A percentile compares a stretch with the other conserved stretches of the same genome.
Evolutionary conservation across 2,329 filamentous ascomycete genomes (phyloP).

Genomic region (Stachybotrys echinatus): DNA sequence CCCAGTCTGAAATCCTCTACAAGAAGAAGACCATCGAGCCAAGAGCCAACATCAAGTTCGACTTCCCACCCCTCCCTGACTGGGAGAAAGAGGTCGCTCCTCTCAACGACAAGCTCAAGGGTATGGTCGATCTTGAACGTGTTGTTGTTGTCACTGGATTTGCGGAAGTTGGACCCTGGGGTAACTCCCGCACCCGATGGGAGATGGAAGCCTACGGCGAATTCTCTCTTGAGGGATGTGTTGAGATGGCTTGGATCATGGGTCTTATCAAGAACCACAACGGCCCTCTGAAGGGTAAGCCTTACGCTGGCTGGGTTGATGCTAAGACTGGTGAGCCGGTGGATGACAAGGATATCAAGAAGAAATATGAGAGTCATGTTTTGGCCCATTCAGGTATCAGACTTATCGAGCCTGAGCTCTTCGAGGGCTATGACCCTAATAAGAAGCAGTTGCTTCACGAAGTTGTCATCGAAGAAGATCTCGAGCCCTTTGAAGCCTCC

Average conservation of each 20-base stretch:
- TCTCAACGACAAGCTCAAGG: conserved; percentile 82
- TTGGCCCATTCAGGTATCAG: conserved; percentile 96
- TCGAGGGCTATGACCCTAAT: conserved; percentile 94
- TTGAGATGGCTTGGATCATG: conserved; percentile 99
- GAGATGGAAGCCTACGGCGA: conserved; percentile 98
- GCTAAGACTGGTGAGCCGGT: conserved; percentile 91
- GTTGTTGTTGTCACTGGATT: conserved; percentile 97
- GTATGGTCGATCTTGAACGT: conserved; percentile 98
- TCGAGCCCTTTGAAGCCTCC: conserved; percentile 94
- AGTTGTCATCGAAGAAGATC: conserved; percentile 93
- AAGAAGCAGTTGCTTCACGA: conserved; percentile 98
- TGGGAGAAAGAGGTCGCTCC: conserved; percentile 90
- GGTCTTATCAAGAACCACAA: conserved; percentile 99
- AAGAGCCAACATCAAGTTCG: conserved; percentile 95
- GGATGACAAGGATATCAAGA: conserved; percentile 96
- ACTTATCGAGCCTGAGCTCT: conserved; percentile 94
- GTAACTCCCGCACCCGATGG: conserved; percentile 96
- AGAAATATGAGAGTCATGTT: conserved; percentile 95
- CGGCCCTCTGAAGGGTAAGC: conserved; percentile 89
- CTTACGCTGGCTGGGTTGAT: conserved; percentile 96
- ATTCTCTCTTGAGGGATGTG: conserved; percentile 95
- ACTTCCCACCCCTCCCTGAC: conserved; percentile 84
- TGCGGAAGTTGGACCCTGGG: conserved; percentile 93
- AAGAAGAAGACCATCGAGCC: conserved; percentile 92
- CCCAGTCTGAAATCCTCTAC: conserved; percentile 86